A percentile compares a stretch with the other conserved stretches of the same genome.
Conservation (phyloP, 805 yeast species). For the Nakazawaea ernobii region DNA sequence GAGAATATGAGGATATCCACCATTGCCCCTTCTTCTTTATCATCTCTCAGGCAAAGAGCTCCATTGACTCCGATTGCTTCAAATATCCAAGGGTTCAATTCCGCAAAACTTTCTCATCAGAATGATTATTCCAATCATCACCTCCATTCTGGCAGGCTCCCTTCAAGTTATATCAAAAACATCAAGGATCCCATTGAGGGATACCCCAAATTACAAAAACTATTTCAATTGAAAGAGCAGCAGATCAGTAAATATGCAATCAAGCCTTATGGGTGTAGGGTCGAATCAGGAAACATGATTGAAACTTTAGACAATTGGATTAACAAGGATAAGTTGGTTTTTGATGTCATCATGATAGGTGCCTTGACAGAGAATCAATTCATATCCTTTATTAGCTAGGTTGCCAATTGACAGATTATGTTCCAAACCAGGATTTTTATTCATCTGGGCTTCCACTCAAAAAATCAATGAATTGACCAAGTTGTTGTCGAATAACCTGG, state of each 20-base stretch:
- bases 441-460: conserved; percentile 81
- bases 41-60: not conserved
- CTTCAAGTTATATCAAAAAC: conserved; percentile 63
- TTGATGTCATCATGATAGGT: conserved; percentile 91
- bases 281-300: conserved; percentile 46
- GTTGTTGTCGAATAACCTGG: conserved; percentile 40
- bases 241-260: conserved; percentile 51
- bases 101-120: conserved; percentile 30
- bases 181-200: conserved; percentile 66
- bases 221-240: conserved; percentile 57
- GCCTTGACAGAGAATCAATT: conserved; percentile 74
- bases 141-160: conserved; percentile 56
- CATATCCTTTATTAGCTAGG: conserved; percentile 53
- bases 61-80: not conserved
- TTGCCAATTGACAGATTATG: conserved; percentile 71
- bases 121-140: conserved; percentile 73
- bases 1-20: not conserved
- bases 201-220: conserved; percentile 73
- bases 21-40: not conserved
- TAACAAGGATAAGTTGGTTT: conserved; percentile 47
- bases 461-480: conserved; percentile 59
- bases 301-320: conserved; percentile 60
- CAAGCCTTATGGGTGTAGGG: conserved; percentile 62
- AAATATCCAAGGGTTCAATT: conserved; percentile 7
- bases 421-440: conserved; percentile 80